Base-by-base conservation (phyloP, 225 moss, liverwort and hornwort species). In the Marchantia polymorpha region DNA sequence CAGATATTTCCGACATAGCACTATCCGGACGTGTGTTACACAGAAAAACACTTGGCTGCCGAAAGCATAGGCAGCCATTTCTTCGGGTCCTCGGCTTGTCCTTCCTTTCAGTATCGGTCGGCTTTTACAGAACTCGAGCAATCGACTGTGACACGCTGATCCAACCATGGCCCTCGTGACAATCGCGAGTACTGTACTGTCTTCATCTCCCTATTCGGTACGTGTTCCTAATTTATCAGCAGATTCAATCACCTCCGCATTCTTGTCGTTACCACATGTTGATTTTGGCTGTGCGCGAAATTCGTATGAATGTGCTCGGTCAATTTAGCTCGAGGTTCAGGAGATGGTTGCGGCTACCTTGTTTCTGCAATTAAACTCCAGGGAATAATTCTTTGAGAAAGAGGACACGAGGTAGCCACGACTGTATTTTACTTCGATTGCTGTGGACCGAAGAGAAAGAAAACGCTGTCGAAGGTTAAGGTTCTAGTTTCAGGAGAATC, bases 141-240 rank as follows among this genome's bases (percentile, higher is more conserved):
- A 39, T 39, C 39, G 39, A 39, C 5, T 39, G 39, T 39, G 39
- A 65, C 5, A 29, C 8, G 11, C 29, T 65, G 27, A 13, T 2
- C 29, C 65, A 46, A 73, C 27, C 29, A 73, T 73, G 73, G 73
- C 73, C 15, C 73, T 73, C 15, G 10, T 73, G 52, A 3, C 73
- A 15, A 26, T 54, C 53, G 27, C 73, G 12, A 15, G 27, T 29
- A 54, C 50, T 26, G 11, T 73, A 15, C 10, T 73, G 51, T 53
- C 26, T 54, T 27, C 73, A 73, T 55, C 26, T 26, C 52, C 12
- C 25, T 53, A 53, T 73, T 26, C 14, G 53, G 73, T 73, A 55
- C 15, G 73, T 69, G 15, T 69, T 69, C 30, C 17, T 69, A 16
- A 15, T 46, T 46, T 11, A 52, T 10, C 6, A 3, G 25, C 26